Base-by-base conservation (phyloP, 495 filamentous ascomycete species). In the Pseudevernia furfuracea region DNA sequence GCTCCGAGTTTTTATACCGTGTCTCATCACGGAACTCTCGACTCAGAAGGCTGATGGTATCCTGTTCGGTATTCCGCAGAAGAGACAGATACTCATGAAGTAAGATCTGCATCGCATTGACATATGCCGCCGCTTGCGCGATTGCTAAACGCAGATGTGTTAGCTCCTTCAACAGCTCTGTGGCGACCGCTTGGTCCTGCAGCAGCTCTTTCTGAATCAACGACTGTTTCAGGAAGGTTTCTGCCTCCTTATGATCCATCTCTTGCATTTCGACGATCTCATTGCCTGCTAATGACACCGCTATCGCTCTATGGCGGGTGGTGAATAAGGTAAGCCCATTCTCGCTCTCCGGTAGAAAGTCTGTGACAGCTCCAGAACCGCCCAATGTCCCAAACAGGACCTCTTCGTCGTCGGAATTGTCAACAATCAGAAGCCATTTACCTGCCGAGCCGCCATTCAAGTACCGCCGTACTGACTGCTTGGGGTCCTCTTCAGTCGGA, bases 1-100 rank as follows among this genome's bases (percentile, higher is more conserved):
- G 36, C 10, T 10, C 36, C 59, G 72, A 68, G 21, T 68, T 69
- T 1, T 9, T 28, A 61, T 82, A 79, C 38, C 78, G 71, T 39
- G 70, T 69, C 4, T 70, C 68, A 62, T 81, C 78, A 10, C 68
- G 65, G 63, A 81, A 85, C n/a, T 80, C 76, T 66, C 69, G 67
- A 60, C 74, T 79, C 63, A 81, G 66, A 14, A 73, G 65, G 59
- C 60, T 64, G 23, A 74, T 55, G 25, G 61, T 65, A 43, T 77
- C 69, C 55, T 76, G 36, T 53, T 83, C 73, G 15, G 72, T 76
- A 1, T 71, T 70, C 19, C 63, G 67, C 19, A 81, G 69, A 5
- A 81, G 73, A 12, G 62, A 53, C 43, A 82, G 69, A 67, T 85
- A 85, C 36, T 75, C 63, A 25, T 59, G 52, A 58, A 79, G 58